Conservation (phyloP, 1,284 basidiomycete species). For the Irpex lacteus region DNA sequence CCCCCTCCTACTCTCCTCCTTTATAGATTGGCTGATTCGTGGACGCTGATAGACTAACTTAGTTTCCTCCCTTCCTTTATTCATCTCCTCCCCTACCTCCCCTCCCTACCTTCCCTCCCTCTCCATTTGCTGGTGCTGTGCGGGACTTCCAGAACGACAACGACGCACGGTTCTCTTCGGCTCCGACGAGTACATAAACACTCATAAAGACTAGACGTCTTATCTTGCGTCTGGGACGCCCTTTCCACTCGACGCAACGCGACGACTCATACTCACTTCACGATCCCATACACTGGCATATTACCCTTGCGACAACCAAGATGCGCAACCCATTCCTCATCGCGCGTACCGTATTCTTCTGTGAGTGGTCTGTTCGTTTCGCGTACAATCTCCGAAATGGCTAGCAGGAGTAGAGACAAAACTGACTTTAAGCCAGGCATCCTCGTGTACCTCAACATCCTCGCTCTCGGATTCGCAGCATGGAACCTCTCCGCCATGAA, state of each 20-base stretch:
- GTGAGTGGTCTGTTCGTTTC: too few species aligned
- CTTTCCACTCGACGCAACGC: not conserved
- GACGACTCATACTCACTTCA: slow-evolving; percentile 5
- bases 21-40: not conserved
- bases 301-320: not conserved
- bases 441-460: slow-evolving; percentile 47
- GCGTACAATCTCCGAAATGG: too few species aligned
- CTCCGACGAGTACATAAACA: too few species aligned
- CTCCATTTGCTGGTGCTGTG: too few species aligned
- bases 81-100: not conserved
- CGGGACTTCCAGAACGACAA: too few species aligned
- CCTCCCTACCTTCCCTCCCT: too few species aligned
- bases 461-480: slow-evolving; percentile 51
- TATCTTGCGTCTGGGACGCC: slow-evolving; percentile 7
- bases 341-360: slow-evolving; percentile 52
- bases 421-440: slow-evolving; percentile 37
- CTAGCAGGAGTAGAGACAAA: too few species aligned
- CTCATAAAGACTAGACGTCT: slow-evolving; percentile 3
- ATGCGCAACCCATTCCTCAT: slow-evolving; percentile 47
- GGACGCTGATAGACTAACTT: not conserved
- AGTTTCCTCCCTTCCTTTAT: not conserved
- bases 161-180: too few species aligned
- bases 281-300: slow-evolving; percentile 14
- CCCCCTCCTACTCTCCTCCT: not conserved
- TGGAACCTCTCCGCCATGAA: slow-evolving; percentile 50